Evolutionary conservation across 2,329 filamentous ascomycete genomes (phyloP).

Genomic region (Clonostachys sp.): DNA sequence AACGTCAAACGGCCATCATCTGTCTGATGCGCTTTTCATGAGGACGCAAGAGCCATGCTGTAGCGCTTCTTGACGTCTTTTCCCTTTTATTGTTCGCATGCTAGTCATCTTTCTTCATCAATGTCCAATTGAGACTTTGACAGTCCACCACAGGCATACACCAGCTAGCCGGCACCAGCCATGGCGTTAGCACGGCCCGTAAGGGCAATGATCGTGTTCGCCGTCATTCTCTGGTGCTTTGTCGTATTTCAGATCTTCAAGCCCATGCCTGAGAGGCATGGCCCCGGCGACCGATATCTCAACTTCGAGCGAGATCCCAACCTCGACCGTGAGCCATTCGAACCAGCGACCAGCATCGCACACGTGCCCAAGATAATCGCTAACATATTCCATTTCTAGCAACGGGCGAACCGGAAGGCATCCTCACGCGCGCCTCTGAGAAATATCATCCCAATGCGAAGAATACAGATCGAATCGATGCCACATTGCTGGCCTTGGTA

Average conservation of each 20-base stretch:
- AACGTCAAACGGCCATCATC: too few relatives aligned
- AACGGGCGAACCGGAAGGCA: constrained; percentile 77
- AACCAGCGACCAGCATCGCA: neutral
- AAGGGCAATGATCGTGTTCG: constrained; percentile 69
- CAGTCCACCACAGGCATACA: too few relatives aligned
- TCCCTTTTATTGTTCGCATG: too few relatives aligned
- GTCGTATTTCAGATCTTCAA: constrained; percentile 73
- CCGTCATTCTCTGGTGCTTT: constrained; percentile 70
- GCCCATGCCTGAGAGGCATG: constrained; percentile 40
- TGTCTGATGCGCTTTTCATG: too few relatives aligned
- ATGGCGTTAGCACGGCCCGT: constrained; percentile 88
- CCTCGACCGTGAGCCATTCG: constrained; percentile 65
- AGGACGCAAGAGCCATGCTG: too few relatives aligned
- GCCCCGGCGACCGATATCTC: constrained; percentile 33
- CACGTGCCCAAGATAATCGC: neutral
- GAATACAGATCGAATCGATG: constrained; percentile 82
- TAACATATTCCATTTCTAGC: constrained; percentile 40
- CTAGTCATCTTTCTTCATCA: too few relatives aligned
- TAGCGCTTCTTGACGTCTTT: too few relatives aligned
- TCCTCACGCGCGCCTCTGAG: constrained; percentile 67
- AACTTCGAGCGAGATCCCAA: constrained; percentile 78
- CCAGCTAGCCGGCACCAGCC: constrained; percentile 1
- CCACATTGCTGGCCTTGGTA: constrained; percentile 86
- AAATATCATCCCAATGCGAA: constrained; percentile 74
- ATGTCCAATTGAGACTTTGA: too few relatives aligned